Conservation (phyloP, 306 rosid genomes). For the Comarum palustre region DNA sequence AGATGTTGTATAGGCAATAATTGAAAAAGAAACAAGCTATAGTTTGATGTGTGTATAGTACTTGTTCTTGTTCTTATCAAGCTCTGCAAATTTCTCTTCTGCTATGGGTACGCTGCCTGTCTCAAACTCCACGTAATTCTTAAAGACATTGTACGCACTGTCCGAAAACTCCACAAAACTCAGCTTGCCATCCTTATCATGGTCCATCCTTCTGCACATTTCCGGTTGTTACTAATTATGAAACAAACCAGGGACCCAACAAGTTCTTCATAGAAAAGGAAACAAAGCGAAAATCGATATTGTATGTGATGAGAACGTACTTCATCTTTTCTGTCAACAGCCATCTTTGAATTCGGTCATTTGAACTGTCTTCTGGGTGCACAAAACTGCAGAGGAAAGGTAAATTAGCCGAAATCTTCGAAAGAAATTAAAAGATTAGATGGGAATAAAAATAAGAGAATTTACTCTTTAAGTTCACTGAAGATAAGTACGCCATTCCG, state of each 20-base stretch:
- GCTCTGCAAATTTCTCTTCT: constrained; percentile 49
- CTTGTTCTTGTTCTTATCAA: constrained; percentile 63
- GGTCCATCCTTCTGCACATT: constrained; percentile 51
- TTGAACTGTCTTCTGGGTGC: constrained; percentile 78
- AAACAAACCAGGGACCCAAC: background rate
- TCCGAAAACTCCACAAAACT: constrained; percentile 48
- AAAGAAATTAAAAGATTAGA: background rate
- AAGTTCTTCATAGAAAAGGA: background rate
- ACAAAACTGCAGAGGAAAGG: constrained; percentile 43
- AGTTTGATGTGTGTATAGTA: constrained; percentile 20
- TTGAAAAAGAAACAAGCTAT: background rate
- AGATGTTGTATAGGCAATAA: background rate
- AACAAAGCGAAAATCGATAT: background rate
- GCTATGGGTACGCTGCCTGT: constrained; percentile 37
- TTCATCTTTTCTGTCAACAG: constrained; percentile 51
- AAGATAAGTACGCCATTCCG: constrained; percentile 49
- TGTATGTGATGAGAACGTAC: constrained; percentile 19
- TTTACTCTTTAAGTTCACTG: constrained; percentile 63
- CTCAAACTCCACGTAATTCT: constrained; percentile 53
- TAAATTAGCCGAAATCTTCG: background rate
- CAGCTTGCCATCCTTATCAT: constrained; percentile 55
- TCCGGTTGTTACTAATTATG: too few relatives aligned
- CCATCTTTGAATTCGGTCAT: constrained; percentile 50
- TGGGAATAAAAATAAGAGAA: background rate
- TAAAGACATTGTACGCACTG: constrained; percentile 39